These are phyloP conservation scores for Erythrophleum fordii DNA, from an alignment of 306 rosid species.

Conservation along the genomic window DNA sequence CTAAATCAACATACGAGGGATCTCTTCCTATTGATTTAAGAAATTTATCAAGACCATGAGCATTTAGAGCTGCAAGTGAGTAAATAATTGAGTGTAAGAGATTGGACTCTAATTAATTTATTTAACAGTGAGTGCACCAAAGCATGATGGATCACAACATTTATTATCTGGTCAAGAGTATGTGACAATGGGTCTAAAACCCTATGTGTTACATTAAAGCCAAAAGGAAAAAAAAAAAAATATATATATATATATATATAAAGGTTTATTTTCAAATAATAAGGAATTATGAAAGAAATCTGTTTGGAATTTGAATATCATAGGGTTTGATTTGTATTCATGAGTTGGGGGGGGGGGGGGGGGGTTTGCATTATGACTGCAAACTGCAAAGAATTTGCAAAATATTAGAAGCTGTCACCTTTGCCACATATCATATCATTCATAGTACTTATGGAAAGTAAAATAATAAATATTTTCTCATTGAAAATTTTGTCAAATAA, in stretches of 20 bases:
- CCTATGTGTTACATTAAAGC: background rate
- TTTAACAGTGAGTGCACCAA: background rate
- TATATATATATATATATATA: too few relatives aligned
- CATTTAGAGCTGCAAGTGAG: constrained; percentile 65
- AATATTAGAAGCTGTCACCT: too few relatives aligned
- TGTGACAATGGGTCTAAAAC: background rate
- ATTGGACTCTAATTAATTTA: background rate
- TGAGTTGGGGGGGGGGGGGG: too few relatives aligned
- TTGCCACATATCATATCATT: too few relatives aligned
- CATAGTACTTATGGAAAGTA: too few relatives aligned
- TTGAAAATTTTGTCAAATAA: too few relatives aligned
- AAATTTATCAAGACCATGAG: constrained; percentile 72
- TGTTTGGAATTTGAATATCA: constrained; percentile 22
- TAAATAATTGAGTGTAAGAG: background rate
- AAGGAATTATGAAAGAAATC: constrained; percentile 23
- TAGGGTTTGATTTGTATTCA: background rate
- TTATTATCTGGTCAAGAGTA: background rate
- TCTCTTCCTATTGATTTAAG: constrained; percentile 77
- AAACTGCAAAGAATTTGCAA: background rate
- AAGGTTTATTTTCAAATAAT: constrained; percentile 2
- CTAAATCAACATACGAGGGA: constrained; percentile 86
- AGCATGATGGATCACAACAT: background rate
- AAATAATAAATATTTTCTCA: too few relatives aligned
- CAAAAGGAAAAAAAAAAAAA: too few relatives aligned
- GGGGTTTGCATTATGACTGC: too few relatives aligned